phyloP scores from a whole-genome alignment of 2,329 filamentous ascomycete genomes.

The Venturia carpophila region DNA sequence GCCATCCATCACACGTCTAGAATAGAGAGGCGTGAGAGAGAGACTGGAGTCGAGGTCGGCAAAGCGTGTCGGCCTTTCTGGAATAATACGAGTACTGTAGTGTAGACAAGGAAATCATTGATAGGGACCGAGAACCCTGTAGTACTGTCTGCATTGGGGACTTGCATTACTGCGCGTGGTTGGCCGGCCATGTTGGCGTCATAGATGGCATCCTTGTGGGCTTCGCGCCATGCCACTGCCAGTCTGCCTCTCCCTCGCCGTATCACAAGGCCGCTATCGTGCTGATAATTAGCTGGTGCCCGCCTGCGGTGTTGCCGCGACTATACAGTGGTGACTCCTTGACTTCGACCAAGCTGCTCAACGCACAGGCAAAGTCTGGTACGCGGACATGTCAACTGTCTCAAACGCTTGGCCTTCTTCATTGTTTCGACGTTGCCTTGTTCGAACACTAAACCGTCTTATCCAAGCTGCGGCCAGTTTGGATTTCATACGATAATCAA shows the following conservation, averaged over 20 bases:
- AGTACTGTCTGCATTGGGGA: not conserved
- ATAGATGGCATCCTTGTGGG: slow-evolving; percentile 1
- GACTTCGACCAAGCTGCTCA: not conserved
- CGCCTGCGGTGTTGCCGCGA: not conserved
- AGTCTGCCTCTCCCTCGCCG: not conserved
- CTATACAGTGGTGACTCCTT: not conserved
- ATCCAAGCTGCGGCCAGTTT: not conserved
- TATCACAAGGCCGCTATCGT: not conserved
- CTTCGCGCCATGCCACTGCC: not conserved
- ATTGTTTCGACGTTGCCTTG: not conserved
- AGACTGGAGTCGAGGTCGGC: not conserved
- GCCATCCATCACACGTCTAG: not conserved
- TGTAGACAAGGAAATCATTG: too few species aligned
- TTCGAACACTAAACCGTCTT: not conserved
- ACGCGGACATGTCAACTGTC: not conserved
- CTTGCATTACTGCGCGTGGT: not conserved
- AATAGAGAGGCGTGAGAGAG: not conserved
- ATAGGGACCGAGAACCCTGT: not conserved
- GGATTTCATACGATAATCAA: not conserved
- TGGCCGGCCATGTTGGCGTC: not conserved
- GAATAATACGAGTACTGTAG: too few species aligned
- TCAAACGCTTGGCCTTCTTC: not conserved
- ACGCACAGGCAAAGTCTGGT: not conserved
- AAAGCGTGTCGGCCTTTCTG: not conserved
- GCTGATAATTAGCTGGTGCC: not conserved